A percentile compares a stretch with the other conserved stretches of the same genome.
Conservation (phyloP, 2,329 filamentous ascomycete genomes). For the Apiospora koreana region DNA sequence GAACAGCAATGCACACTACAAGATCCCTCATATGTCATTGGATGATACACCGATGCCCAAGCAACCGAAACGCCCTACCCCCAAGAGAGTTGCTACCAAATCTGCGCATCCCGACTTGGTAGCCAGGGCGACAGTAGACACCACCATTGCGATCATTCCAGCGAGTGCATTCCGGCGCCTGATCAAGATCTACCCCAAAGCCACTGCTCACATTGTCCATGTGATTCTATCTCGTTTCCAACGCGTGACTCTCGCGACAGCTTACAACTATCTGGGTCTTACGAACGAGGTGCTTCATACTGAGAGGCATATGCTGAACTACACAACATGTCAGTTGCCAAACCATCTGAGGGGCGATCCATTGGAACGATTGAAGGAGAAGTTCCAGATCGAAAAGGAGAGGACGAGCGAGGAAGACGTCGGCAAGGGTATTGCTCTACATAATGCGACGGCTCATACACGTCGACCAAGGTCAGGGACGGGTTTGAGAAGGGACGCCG, state of each 20-base stretch:
- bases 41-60: constrained; percentile 46
- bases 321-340: constrained; percentile 87
- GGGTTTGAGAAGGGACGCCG: constrained; percentile 76
- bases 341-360: constrained; percentile 86
- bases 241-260: constrained; percentile 90
- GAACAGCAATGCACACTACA: constrained; percentile 47
- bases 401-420: constrained; percentile 78
- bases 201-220: constrained; percentile 95
- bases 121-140: constrained; percentile 92
- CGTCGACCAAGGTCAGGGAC: constrained; percentile 72
- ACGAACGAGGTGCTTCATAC: constrained; percentile 90
- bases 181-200: constrained; percentile 92
- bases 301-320: constrained; percentile 91
- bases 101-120: constrained; percentile 97
- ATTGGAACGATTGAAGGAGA: constrained; percentile 83
- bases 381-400: constrained; percentile 84
- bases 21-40: constrained; percentile 75
- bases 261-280: constrained; percentile 89
- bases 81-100: constrained; percentile 54
- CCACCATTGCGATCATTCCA: constrained; percentile 96
- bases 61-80: constrained; percentile 38
- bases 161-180: constrained; percentile 92
- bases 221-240: constrained; percentile 95
- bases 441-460: constrained; percentile 69
- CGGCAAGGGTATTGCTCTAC: constrained; percentile 90